Percentiles rank a stretch among this genome's conserved stretches.
These are phyloP conservation scores for Pichia inconspicua DNA, from an alignment of 1,139 yeast genomes.

Conservation along the genomic window DNA sequence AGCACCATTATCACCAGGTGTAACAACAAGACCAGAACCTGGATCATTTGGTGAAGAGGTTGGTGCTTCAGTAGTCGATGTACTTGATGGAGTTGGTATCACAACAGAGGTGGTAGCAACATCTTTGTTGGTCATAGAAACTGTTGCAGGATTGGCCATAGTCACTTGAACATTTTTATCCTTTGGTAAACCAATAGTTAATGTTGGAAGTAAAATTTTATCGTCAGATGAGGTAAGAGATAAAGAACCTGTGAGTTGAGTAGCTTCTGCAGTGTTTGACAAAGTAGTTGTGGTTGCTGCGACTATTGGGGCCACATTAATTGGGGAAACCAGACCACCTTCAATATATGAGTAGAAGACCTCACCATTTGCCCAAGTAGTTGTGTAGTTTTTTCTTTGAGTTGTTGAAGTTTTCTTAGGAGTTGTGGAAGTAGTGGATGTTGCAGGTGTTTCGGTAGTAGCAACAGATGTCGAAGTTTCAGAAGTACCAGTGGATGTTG, in stretches of 20 bases:
- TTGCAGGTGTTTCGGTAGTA: not conserved
- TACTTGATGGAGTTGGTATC: slow-evolving; percentile 14
- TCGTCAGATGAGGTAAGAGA: slow-evolving; percentile 14
- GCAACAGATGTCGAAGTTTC: not conserved
- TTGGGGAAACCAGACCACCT: slow-evolving; percentile 22
- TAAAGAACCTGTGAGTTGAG: slow-evolving; percentile 11
- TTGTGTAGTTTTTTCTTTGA: slow-evolving; percentile 6
- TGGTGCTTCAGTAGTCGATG: slow-evolving; percentile 15
- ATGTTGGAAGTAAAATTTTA: slow-evolving; percentile 14
- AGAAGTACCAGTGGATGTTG: not conserved
- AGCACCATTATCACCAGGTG: not conserved
- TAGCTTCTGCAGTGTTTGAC: slow-evolving; percentile 9
- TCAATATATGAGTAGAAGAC: slow-evolving; percentile 25
- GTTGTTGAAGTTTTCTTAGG: slow-evolving; percentile 3
- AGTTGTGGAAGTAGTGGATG: slow-evolving; percentile 3
- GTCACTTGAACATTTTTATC: slow-evolving; percentile 19
- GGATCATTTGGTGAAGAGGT: slow-evolving; percentile 16
- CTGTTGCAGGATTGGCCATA: slow-evolving; percentile 14
- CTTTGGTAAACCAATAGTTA: slow-evolving; percentile 18
- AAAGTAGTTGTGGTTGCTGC: slow-evolving; percentile 17
- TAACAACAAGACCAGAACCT: slow-evolving; percentile 16
- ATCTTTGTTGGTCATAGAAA: slow-evolving; percentile 16
- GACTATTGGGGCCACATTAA: slow-evolving; percentile 15
- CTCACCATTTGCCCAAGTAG: slow-evolving; percentile 17
- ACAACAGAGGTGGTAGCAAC: slow-evolving; percentile 11